Percentiles rank a stretch among this genome's conserved stretches.
Evolutionary conservation across 2,329 filamentous ascomycete species (phyloP).

Genomic region (Gaeumannomyces tritici): DNA sequence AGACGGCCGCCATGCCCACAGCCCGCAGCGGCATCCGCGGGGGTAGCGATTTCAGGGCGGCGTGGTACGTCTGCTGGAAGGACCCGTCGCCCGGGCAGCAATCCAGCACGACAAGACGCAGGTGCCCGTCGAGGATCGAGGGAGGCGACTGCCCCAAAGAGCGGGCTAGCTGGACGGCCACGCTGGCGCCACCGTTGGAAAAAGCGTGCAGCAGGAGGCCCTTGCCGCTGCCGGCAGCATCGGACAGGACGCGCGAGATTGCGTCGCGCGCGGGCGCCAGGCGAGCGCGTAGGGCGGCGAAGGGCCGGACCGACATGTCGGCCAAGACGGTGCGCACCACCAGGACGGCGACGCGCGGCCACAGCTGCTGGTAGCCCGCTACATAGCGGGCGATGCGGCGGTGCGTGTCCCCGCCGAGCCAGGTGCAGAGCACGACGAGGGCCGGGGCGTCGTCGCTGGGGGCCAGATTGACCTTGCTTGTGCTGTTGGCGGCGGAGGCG

Average conservation of each 20-base stretch:
- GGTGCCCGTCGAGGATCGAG: background rate
- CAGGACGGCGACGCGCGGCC: background rate
- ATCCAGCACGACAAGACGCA: background rate
- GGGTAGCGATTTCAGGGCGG: background rate
- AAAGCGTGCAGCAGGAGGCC: background rate
- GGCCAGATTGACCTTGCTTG: too few species aligned
- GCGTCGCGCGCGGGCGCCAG: background rate
- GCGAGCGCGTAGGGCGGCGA: background rate
- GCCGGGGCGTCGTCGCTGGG: too few species aligned
- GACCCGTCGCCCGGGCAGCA: conserved; percentile 1
- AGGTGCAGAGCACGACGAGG: background rate
- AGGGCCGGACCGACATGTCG: background rate
- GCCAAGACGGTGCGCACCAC: background rate
- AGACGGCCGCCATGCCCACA: too few species aligned
- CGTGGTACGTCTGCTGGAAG: background rate
- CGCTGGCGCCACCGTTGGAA: background rate
- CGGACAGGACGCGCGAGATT: background rate
- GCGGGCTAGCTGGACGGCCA: background rate
- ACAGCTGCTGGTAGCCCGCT: background rate
- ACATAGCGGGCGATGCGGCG: background rate
- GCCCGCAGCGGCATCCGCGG: background rate
- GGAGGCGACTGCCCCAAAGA: background rate
- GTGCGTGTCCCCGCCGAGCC: background rate
- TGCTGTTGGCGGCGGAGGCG: too few species aligned
- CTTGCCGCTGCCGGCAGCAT: background rate